A percentile compares a stretch with the other conserved stretches of the same genome.
phyloP scores from a whole-genome alignment of 129 eudicot genomes.

The Flaveria linearis region DNA sequence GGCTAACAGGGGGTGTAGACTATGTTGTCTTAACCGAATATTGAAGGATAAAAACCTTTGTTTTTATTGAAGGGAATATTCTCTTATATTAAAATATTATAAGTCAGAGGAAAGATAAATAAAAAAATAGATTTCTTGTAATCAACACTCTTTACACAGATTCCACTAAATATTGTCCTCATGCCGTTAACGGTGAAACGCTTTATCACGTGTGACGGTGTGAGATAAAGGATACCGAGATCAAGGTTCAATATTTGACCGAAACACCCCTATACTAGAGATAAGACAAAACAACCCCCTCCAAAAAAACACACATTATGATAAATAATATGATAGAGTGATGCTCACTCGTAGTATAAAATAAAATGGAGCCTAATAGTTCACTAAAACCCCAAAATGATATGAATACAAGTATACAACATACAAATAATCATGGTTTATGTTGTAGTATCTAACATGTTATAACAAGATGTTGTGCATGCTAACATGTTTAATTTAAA shows the following conservation, averaged over 20 bases:
- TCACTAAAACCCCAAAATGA: too few relatives aligned
- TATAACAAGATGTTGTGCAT: too few relatives aligned
- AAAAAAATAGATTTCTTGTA: not conserved
- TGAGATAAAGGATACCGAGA: conserved; percentile 8
- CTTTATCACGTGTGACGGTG: conserved; percentile 25
- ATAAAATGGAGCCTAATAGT: not conserved
- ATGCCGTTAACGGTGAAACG: conserved; percentile 27
- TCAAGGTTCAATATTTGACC: not conserved
- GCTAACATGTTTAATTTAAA: too few relatives aligned
- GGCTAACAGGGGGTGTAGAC: too few relatives aligned
- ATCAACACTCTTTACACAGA: not conserved
- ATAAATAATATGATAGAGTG: not conserved
- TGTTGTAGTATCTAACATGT: too few relatives aligned
- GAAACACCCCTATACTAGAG: conserved; percentile 15
- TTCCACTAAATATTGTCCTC: conserved; percentile 23
- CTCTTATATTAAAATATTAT: not conserved
- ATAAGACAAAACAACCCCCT: conserved; percentile 2
- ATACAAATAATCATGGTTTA: too few relatives aligned
- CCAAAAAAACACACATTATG: too few relatives aligned
- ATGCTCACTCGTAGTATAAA: conserved; percentile 1
- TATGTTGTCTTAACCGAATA: too few relatives aligned
- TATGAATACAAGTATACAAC: too few relatives aligned
- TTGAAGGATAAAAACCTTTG: too few relatives aligned
- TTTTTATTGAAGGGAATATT: too few relatives aligned
- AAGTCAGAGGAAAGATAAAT: not conserved